Evolutionary conservation across 2,329 filamentous ascomycete species (phyloP), one percentile per base, ranked within the genome.

Genomic region (Chalara sp.): DNA sequence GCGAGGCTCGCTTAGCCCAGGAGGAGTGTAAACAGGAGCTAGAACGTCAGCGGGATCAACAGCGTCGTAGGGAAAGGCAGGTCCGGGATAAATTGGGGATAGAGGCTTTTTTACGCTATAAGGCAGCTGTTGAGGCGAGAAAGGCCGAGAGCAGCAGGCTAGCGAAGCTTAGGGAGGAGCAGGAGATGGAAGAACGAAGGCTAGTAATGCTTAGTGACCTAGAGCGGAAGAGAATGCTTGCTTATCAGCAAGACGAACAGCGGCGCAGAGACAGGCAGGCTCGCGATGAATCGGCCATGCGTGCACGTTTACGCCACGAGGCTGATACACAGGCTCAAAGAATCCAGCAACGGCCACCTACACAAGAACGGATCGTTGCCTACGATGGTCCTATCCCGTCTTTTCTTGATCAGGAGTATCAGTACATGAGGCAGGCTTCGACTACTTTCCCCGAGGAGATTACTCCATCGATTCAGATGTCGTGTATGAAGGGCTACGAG

Each of bases 341-440:
- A 35, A 31, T 32, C n/a, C 46, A 51, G 49, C 46, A 51, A 30
- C 48, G 41, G 35, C 48, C 39, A 48, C 49, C 44, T 31, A 48
- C 37, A 51, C 30, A 43, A 39, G 49, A 39, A 48, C 51, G 48
- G 47, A 47, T 53, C 29, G 39, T 48, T 53, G 48, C 51, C 44
- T 53, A 50, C 32, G 48, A 53, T 51, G 48, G 51, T 53, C 39
- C 48, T 21, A 44, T 50, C n/a, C 51, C 51, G 37, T 53, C 51
- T 53, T 53, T 53, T 31, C 48, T 53, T 31, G 51, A 53, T 45
- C 39, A 50, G 48, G 48, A 53, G 44, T 53, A 50, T 43, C 51
- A 53, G 47, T 53, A 53, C 50, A 53, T 46, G 44, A 53, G 50
- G 43, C 51, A 53, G 37, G 51, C 51, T 50, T 50, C 51, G 51